Evolutionary conservation across 2,329 filamentous ascomycete genomes (phyloP), one percentile per base, ranked within the genome.

Genomic region (Cryphonectria naterciae): DNA sequence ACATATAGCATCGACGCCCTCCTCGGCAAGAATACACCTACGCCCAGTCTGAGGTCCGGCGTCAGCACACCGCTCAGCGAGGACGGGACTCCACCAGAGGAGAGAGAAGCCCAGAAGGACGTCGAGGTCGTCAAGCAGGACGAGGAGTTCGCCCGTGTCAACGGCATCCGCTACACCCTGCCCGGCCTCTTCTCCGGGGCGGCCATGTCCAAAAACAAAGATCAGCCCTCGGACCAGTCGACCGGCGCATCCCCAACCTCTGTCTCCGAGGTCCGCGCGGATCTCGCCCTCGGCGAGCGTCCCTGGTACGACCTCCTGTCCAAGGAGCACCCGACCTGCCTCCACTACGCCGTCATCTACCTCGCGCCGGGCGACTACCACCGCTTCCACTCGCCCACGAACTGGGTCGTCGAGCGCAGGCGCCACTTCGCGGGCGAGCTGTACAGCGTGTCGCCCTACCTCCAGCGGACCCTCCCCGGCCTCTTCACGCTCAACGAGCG

Each of bases 351-450:
- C 73, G 97, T 99, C 74, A 90, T 99, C 78, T 99, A 99, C 82
- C 89, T 99, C 60, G 96, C 97, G 0, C 96, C 96, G 0, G 96
- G 96, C 65, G 97, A 99, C 83, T 99, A 99, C 83, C 96, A 99
- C 83, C 93, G 95, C 74, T 99, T 98, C 85, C 97, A 99, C 84
- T 97, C 93, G 1, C 96, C 96, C 0, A 91, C 94, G 1, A 92
- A 93, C 76, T 99, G 96, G 96, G 94, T 99, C 22, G 96, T 96
- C 46, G 93, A 98, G 81, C 91, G 91, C 74, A 91, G 97, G 60
- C 93, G 96, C n/a, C 96, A 99, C 83, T 99, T 99, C 79, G 95
- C 96, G 0, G 96, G 96, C 70, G 97, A 99, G 81, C 87, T 99
- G 11, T 99, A 93, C 85, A 95, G 92, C 68, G 96, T 99, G 5